Evolutionary conservation across 2,329 filamentous ascomycete species (phyloP).

Genomic region (Periconia digitata): DNA sequence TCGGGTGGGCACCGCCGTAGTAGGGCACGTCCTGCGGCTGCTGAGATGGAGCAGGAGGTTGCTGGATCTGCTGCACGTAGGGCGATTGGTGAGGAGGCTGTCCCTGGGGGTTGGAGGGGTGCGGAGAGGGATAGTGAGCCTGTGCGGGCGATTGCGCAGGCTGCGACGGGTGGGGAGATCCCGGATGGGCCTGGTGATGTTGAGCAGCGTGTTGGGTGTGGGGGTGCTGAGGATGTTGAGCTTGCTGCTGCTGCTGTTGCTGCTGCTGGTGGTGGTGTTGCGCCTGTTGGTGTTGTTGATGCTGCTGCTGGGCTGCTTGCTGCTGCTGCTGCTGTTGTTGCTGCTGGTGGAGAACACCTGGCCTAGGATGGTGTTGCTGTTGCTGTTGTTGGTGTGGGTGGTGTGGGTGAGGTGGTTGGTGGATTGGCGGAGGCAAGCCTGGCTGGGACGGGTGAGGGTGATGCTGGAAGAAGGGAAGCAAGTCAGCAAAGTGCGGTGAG

Average conservation of each 20-base stretch:
- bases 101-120: constrained; percentile 62
- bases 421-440: constrained; percentile 65
- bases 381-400: no score
- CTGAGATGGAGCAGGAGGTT: constrained; percentile 59
- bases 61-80: constrained; percentile 70
- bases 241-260: constrained; percentile 45
- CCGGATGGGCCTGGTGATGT: constrained; percentile 56
- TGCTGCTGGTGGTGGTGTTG: constrained; percentile 7
- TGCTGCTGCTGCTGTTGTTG: neutral
- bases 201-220: constrained; percentile 54
- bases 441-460: constrained; percentile 70
- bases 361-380: constrained; percentile 1
- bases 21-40: constrained; percentile 62
- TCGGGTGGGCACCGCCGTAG: constrained; percentile 76
- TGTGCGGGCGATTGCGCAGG: constrained; percentile 58
- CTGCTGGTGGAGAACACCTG: constrained; percentile 22
- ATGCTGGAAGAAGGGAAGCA: constrained; percentile 57
- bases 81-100: constrained; percentile 54
- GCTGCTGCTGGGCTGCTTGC: no score
- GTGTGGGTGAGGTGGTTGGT: no score
- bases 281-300: constrained; percentile 4
- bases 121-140: constrained; percentile 67
- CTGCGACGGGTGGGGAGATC: constrained; percentile 63
- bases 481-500: constrained; percentile 30
- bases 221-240: constrained; percentile 63